Conservation (phyloP, 768 basidiomycete genomes). For the Favolaschia claudopus region DNA sequence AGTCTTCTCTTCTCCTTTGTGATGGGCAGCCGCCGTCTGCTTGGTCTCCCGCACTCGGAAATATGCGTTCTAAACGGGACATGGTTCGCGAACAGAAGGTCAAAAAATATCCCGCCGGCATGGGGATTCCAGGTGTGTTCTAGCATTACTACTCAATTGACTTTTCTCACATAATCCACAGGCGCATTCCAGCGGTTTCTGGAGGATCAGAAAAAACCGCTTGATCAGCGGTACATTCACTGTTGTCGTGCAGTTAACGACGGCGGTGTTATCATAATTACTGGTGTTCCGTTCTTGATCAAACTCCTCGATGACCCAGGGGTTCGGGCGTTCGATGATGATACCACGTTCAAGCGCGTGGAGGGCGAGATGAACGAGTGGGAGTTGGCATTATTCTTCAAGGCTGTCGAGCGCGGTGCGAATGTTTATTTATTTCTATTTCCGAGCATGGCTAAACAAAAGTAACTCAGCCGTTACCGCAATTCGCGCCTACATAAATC, state of each 20-base stretch:
- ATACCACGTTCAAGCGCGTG: conserved; percentile 14
- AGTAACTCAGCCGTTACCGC: background rate
- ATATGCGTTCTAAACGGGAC: no score
- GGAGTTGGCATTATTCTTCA: conserved; percentile 3
- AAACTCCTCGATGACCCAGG: conserved; percentile 21
- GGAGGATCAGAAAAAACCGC: conserved; percentile 39
- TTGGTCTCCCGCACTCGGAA: no score
- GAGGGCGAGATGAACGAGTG: conserved; percentile 4
- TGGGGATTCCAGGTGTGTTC: no score
- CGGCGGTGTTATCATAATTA: conserved; percentile 34
- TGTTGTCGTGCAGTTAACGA: background rate
- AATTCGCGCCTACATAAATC: conserved; percentile 2
- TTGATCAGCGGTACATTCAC: conserved; percentile 30
- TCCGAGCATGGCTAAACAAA: background rate
- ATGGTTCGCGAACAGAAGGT: no score
- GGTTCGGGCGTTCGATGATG: background rate
- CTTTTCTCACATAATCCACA: no score
- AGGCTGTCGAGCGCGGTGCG: background rate
- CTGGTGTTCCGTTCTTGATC: conserved; percentile 13
- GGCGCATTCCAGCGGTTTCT: background rate
- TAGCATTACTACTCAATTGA: no score
- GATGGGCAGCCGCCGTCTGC: no score
- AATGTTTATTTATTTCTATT: background rate
- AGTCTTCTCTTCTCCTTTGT: no score
- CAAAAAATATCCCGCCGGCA: no score